Percentiles rank a stretch among this genome's conserved stretches.
Conservation (phyloP, 148 eudicot species). For the Spergularia marina region DNA sequence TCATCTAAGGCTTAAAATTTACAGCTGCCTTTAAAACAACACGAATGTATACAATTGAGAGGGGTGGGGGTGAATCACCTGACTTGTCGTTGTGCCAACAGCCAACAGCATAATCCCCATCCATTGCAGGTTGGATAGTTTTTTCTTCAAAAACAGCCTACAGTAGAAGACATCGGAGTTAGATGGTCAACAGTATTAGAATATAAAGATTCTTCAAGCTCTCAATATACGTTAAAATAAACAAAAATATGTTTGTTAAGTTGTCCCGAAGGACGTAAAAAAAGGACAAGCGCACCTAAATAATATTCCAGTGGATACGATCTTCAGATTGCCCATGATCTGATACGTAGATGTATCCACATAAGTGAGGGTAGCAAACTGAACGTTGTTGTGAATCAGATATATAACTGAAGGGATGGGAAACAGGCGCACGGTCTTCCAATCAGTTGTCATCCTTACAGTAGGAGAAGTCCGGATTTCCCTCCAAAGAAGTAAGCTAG, state of each 20-base stretch:
- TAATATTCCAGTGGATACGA: slow-evolving; percentile 86
- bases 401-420: slow-evolving; percentile 96
- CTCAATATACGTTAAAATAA: background rate
- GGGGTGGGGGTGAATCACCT: slow-evolving; percentile 43
- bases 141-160: slow-evolving; percentile 83
- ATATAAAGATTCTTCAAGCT: background rate
- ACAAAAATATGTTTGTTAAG: background rate
- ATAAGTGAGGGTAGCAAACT: slow-evolving; percentile 91
- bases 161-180: slow-evolving; percentile 3
- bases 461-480: slow-evolving; percentile 56
- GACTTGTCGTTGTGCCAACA: slow-evolving; percentile 96
- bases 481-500: slow-evolving; percentile 79
- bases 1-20: background rate
- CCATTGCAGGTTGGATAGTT: slow-evolving; percentile 95
- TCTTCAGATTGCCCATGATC: slow-evolving; percentile 94
- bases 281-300: slow-evolving; percentile 60
- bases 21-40: background rate
- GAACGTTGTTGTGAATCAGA: slow-evolving; percentile 91
- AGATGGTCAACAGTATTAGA: background rate
- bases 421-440: slow-evolving; percentile 81
- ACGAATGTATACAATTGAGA: background rate
- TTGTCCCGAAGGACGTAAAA: background rate
- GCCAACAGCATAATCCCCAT: slow-evolving; percentile 87
- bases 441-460: slow-evolving; percentile 88
- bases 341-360: slow-evolving; percentile 97